A percentile compares a stretch with the other conserved stretches of the same genome.
Evolutionary conservation across 768 basidiomycete genomes (phyloP).

Genomic region (Termitomyces bulborhizus): DNA sequence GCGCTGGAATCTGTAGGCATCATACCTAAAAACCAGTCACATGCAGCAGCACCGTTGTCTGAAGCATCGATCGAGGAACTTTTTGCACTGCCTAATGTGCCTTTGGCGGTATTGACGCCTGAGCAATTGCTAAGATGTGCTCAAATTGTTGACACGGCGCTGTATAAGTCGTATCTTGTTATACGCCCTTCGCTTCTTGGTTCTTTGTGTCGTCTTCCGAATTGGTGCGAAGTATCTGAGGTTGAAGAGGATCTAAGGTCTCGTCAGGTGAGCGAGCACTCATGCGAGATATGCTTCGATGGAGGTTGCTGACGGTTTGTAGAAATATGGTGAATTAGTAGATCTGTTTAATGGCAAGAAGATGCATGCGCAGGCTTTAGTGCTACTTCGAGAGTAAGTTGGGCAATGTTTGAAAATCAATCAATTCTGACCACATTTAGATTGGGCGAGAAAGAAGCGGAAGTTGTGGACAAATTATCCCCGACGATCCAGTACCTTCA

Average conservation of each 20-base stretch:
- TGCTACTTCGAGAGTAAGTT: slow-evolving; percentile 77
- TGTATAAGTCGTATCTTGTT: slow-evolving; percentile 89
- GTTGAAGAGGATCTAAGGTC: slow-evolving; percentile 83
- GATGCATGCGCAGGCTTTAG: slow-evolving; percentile 88
- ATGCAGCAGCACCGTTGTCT: slow-evolving; percentile 64
- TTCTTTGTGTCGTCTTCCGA: slow-evolving; percentile 82
- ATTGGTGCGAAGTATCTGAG: slow-evolving; percentile 96
- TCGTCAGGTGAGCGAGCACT: slow-evolving; percentile 52
- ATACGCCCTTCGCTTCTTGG: slow-evolving; percentile 78
- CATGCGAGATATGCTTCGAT: neutral
- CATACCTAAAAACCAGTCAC: slow-evolving; percentile 61
- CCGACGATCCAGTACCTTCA: slow-evolving; percentile 90
- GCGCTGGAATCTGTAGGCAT: slow-evolving; percentile 67
- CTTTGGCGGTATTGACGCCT: slow-evolving; percentile 66
- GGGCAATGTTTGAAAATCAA: neutral
- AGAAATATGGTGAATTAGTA: slow-evolving; percentile 91
- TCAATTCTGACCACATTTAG: slow-evolving; percentile 37
- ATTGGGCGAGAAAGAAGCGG: slow-evolving; percentile 71
- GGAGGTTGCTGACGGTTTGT: slow-evolving; percentile 1
- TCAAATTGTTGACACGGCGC: slow-evolving; percentile 90
- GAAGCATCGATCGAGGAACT: slow-evolving; percentile 70
- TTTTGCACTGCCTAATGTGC: slow-evolving; percentile 69
- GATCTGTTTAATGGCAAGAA: slow-evolving; percentile 92
- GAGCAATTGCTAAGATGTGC: slow-evolving; percentile 85
- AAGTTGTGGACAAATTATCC: slow-evolving; percentile 69